These are phyloP conservation scores for Chimonanthus salicifolius DNA, from an alignment of 164 flowering plant species.

Conservation along the genomic window DNA sequence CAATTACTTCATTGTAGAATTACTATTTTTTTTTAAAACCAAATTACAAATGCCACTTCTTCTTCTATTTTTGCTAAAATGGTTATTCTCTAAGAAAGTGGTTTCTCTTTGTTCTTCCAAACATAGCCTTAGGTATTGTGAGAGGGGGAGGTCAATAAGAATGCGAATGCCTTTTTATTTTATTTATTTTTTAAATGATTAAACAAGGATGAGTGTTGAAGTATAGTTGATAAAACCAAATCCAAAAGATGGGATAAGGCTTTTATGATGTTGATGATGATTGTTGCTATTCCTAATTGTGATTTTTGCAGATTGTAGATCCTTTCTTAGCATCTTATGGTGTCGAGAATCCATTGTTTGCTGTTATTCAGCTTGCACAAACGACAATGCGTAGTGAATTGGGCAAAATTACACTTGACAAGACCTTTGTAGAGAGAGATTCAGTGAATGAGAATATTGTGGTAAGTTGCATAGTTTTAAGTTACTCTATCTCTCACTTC, in stretches of 20 bases:
- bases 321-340: constrained; percentile 85
- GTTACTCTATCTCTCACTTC: neutral
- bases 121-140: too few relatives aligned
- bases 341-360: constrained; percentile 77
- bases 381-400: constrained; percentile 95
- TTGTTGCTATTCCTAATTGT: neutral
- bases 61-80: too few relatives aligned
- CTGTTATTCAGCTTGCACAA: constrained; percentile 89
- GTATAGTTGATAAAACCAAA: too few relatives aligned
- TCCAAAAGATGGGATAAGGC: neutral
- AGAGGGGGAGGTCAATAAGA: too few relatives aligned
- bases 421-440: constrained; percentile 88
- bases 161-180: too few relatives aligned
- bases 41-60: too few relatives aligned
- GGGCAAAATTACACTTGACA: constrained; percentile 89
- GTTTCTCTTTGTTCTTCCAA: too few relatives aligned
- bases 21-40: too few relatives aligned
- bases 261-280: neutral
- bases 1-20: too few relatives aligned
- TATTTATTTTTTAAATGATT: too few relatives aligned
- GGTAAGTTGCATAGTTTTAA: constrained; percentile 31
- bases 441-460: constrained; percentile 82
- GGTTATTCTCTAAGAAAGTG: too few relatives aligned
- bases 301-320: constrained; percentile 62
- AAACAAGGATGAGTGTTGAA: too few relatives aligned